These are phyloP conservation scores for Claviceps citrina DNA, from an alignment of 2,329 filamentous ascomycete genomes.

Conservation along the genomic window DNA sequence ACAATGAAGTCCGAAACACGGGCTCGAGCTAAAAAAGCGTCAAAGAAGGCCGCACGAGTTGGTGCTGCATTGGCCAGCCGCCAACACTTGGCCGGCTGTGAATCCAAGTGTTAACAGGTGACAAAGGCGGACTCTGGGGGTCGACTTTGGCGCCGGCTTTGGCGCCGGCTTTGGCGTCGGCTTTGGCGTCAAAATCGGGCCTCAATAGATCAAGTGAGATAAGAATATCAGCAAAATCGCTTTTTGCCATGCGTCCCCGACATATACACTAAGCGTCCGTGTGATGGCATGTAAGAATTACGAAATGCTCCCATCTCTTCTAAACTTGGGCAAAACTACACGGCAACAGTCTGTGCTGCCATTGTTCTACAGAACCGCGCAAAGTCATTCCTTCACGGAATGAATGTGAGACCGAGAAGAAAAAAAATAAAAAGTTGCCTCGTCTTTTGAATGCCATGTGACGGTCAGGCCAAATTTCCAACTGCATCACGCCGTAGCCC, in stretches of 20 bases:
- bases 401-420: not conserved
- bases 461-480: not conserved
- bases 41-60: not conserved
- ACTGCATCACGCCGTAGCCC: not conserved
- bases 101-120: constrained; percentile 2
- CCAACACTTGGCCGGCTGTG: not conserved
- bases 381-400: not conserved
- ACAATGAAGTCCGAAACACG: not conserved
- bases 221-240: no score
- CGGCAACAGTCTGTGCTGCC: not conserved
- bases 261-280: not conserved
- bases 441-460: not conserved
- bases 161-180: no score
- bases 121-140: not conserved
- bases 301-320: not conserved
- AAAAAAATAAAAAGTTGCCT: not conserved
- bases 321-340: not conserved
- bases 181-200: no score
- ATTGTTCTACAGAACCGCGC: not conserved
- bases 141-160: no score
- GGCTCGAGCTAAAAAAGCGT: not conserved
- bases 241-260: not conserved
- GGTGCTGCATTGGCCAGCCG: not conserved
- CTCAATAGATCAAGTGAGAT: no score
- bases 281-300: not conserved